phyloP scores from a whole-genome alignment of 2,329 filamentous ascomycete genomes.

The Colletotrichum sp. region DNA sequence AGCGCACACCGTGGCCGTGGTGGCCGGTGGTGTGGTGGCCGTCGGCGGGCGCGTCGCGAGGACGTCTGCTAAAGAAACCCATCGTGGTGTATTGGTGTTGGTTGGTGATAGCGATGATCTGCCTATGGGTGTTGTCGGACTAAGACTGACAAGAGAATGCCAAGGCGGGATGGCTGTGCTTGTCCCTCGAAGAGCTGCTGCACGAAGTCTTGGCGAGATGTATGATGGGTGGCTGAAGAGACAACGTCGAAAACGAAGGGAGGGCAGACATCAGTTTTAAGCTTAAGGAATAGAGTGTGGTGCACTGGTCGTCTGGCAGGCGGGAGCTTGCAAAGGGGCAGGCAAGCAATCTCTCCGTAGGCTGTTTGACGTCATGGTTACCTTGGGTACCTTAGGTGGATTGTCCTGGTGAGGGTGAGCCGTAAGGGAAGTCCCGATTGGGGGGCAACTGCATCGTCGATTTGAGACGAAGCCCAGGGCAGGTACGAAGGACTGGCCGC shows the following conservation, averaged over 20 bases:
- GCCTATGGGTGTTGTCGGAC: neutral
- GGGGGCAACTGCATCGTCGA: neutral
- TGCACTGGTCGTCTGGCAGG: neutral
- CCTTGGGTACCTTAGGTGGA: neutral
- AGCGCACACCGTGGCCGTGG: neutral
- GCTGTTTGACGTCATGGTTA: slow-evolving; percentile 15
- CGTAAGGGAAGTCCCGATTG: neutral
- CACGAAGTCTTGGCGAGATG: slow-evolving; percentile 8
- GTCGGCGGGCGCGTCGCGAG: neutral
- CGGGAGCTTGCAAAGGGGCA: neutral
- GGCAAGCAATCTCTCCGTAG: neutral
- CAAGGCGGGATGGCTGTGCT: slow-evolving; percentile 19
- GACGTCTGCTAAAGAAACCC: slow-evolving; percentile 16
- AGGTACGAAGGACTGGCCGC: neutral
- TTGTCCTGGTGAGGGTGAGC: neutral
- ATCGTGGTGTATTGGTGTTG: neutral
- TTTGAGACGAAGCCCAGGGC: neutral
- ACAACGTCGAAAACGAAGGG: neutral
- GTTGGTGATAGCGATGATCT: neutral
- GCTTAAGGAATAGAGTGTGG: slow-evolving; percentile 1
- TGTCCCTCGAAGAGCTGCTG: slow-evolving; percentile 8
- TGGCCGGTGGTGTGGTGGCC: neutral
- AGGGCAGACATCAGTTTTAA: neutral
- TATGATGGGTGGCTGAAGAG: slow-evolving; percentile 8
- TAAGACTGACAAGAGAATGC: slow-evolving; percentile 5